Evolutionary conservation across 2,329 filamentous ascomycete species (phyloP), one percentile per base, ranked within the genome.

Genomic region (Verticillium nubilum): DNA sequence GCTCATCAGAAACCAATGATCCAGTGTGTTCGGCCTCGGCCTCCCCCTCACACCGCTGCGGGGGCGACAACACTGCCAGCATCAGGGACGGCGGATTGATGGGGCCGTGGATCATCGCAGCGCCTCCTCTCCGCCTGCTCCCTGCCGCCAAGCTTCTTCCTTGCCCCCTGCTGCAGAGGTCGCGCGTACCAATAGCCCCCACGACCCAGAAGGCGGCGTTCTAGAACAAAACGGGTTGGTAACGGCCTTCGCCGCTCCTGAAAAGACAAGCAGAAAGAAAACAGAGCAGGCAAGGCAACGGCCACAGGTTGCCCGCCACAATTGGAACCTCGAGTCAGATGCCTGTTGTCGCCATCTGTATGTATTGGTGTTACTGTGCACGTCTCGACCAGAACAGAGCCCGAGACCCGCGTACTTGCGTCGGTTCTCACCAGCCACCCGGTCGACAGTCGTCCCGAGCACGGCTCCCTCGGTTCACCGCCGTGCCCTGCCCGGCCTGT

Each of bases 141-240:
- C 42, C 42, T 47, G 42, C 42, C n/a, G 42, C 42, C 42, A 19
- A 47, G 42, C 42, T 23, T 47, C 42, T 47, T 37, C 42, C 42
- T 47, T 23, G 42, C 42, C 12, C 33, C 33, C 33, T 37, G 33
- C 33, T 37, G 33, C 33, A 37, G 33, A 37, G 13, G 33, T 37
- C 33, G 33, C 33, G 33, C 15, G n/a, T n/a, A n/a, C n/a, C n/a
- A n/a, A n/a, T n/a, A 47, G 42, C 54, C 33, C 54, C 54, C 54
- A 56, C 54, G 25, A 56, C 54, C 54, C 54, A 47, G 56, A 57
- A 57, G 56, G 29, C 56, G 28, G 27, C 47, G 42, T 57, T 57
- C 56, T 57, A 57, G 56, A 57, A 57, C 56, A 42, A 52, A 52
- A 52, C 56, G 27, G 56, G 56, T 52, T 31, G 56, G 35, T 27